Evolutionary conservation across 73 alveolate genomes (phyloP).

Genomic region (Tetrahymena malaccensis): DNA sequence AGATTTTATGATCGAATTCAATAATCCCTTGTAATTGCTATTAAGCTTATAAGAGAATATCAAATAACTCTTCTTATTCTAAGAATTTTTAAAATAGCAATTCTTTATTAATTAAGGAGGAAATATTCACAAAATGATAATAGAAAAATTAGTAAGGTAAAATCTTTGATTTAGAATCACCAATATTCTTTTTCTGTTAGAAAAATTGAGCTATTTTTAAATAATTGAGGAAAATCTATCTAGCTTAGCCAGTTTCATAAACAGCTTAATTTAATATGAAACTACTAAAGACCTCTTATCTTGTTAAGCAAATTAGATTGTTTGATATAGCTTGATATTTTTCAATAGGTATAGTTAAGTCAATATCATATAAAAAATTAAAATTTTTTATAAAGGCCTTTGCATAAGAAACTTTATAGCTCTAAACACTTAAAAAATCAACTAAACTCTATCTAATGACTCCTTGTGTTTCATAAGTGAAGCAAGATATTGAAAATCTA

Average conservation of each 20-base stretch:
- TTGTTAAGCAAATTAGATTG: neutral
- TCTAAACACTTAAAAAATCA: neutral
- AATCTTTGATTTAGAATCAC: neutral
- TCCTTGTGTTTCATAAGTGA: neutral
- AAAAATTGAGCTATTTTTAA: neutral
- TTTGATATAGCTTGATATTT: neutral
- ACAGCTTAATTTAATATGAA: neutral
- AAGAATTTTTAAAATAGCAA: neutral
- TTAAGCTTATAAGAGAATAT: neutral
- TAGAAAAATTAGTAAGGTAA: neutral
- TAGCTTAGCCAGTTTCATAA: neutral
- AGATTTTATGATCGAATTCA: neutral
- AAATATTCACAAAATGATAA: neutral
- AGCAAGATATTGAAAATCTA: neutral
- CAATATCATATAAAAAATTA: neutral
- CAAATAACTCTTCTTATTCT: neutral
- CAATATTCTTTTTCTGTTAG: neutral
- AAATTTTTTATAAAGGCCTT: neutral
- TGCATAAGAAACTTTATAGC: neutral
- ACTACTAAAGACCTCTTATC: neutral
- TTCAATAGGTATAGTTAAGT: neutral
- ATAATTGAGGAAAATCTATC: neutral
- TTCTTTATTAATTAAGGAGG: neutral
- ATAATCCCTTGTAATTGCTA: neutral
- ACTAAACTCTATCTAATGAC: neutral